Percentiles rank a stretch among this genome's conserved stretches.
phyloP scores from a whole-genome alignment of 805 yeast species.

The Saccharomyces eubayanus region DNA sequence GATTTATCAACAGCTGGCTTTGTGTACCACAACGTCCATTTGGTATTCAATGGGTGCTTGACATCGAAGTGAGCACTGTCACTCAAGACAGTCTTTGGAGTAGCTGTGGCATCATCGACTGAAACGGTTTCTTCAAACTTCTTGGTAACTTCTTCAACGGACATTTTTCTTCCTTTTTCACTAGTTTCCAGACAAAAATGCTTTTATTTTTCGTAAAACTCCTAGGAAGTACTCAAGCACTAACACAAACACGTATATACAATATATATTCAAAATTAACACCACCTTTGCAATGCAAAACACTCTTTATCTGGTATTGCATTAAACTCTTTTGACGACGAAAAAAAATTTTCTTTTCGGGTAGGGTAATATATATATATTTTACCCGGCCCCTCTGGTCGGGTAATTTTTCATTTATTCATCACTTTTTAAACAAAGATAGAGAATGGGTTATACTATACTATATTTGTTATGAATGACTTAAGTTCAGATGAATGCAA shows the following conservation, averaged over 20 bases:
- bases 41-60: conserved; percentile 77
- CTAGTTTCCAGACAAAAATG: not conserved
- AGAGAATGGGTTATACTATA: not conserved
- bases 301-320: not conserved
- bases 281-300: not conserved
- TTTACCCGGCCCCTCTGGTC: not conserved
- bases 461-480: not conserved
- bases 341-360: not conserved
- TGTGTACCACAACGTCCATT: conserved; percentile 97
- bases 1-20: conserved; percentile 74
- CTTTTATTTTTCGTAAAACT: not conserved
- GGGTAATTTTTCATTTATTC: not conserved
- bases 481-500: not conserved
- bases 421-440: not conserved
- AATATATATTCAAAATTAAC: not conserved
- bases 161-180: conserved; percentile 16
- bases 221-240: not conserved
- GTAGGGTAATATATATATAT: not conserved
- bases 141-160: conserved; percentile 31
- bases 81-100: conserved; percentile 27
- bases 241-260: not conserved
- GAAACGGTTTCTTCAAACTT: conserved; percentile 26
- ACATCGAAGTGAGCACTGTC: conserved; percentile 27
- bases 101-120: conserved; percentile 13
- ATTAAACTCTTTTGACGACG: not conserved